Evolutionary conservation across 2,329 filamentous ascomycete species (phyloP).

Genomic region (Orbilia oligospora): DNA sequence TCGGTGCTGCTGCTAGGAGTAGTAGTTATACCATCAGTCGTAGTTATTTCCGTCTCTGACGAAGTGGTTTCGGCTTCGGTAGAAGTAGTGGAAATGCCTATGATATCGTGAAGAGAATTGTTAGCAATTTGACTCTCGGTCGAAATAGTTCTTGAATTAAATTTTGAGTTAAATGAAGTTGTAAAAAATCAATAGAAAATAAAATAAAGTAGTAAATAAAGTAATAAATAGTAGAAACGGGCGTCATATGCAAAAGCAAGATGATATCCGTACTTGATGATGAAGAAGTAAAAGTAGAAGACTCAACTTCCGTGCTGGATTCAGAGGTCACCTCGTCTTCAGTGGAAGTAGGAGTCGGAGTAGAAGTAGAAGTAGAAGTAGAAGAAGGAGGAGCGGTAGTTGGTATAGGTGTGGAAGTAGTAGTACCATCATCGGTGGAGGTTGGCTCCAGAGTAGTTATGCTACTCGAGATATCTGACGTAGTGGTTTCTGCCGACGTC

Average conservation of each 20-base stretch:
- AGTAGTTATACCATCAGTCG: slow-evolving; percentile 43
- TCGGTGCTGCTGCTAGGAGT: slow-evolving; percentile 28
- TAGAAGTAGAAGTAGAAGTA: slow-evolving; percentile 6
- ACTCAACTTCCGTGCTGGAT: slow-evolving; percentile 12
- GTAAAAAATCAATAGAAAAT: neutral
- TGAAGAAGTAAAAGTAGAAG: slow-evolving; percentile 18
- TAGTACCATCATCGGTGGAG: slow-evolving; percentile 42
- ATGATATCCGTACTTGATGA: slow-evolving; percentile 34
- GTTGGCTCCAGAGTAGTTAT: slow-evolving; percentile 39
- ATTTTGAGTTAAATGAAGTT: neutral
- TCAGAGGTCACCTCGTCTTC: slow-evolving; percentile 4
- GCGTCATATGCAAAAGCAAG: slow-evolving; percentile 18
- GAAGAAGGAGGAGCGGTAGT: slow-evolving; percentile 1
- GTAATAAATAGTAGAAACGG: neutral
- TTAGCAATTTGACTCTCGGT: neutral
- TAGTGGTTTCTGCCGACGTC: slow-evolving; percentile 19
- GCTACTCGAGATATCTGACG: slow-evolving; percentile 6
- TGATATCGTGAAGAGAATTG: neutral
- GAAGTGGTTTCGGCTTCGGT: slow-evolving; percentile 5
- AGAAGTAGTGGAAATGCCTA: slow-evolving; percentile 7
- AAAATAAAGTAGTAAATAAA: slow-evolving; percentile 1
- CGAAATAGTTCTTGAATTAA: neutral
- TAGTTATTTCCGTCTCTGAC: slow-evolving; percentile 15
- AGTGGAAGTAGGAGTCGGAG: slow-evolving; percentile 7
- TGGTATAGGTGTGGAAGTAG: slow-evolving; percentile 1